Evolutionary conservation across 2,329 filamentous ascomycete species (phyloP).

Genomic region (Penicillium palitans): DNA sequence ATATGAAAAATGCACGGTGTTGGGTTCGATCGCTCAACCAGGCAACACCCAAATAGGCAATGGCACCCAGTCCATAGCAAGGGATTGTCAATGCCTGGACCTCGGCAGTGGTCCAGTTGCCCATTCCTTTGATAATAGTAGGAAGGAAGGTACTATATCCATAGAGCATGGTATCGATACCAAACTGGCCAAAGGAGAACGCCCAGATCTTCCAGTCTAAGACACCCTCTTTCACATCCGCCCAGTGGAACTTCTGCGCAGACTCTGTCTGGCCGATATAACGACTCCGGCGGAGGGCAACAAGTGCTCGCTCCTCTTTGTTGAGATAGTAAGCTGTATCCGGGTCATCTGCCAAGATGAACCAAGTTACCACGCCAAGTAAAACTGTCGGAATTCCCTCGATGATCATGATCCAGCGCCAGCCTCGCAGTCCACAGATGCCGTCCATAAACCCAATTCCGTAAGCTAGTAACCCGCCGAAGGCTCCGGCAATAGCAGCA

Average conservation of each 20-base stretch:
- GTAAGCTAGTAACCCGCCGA: slow-evolving; percentile 71
- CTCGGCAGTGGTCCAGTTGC: slow-evolving; percentile 62
- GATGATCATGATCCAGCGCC: slow-evolving; percentile 68
- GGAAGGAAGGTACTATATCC: slow-evolving; percentile 77
- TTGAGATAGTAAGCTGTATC: slow-evolving; percentile 64
- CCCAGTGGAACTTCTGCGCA: slow-evolving; percentile 57
- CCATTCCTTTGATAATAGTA: slow-evolving; percentile 72
- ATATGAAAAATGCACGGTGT: slow-evolving; percentile 63
- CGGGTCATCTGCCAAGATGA: slow-evolving; percentile 65
- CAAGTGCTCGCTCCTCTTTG: slow-evolving; percentile 60
- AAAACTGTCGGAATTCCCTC: slow-evolving; percentile 60
- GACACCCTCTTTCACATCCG: slow-evolving; percentile 66
- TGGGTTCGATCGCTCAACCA: slow-evolving; percentile 68
- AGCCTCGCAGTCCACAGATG: slow-evolving; percentile 62
- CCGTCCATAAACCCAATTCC: slow-evolving; percentile 74
- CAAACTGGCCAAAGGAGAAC: slow-evolving; percentile 70
- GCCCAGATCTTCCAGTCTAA: slow-evolving; percentile 75
- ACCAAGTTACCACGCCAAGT: slow-evolving; percentile 57
- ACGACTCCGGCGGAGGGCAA: slow-evolving; percentile 51
- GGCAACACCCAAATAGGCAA: slow-evolving; percentile 66
- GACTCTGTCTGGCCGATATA: slow-evolving; percentile 53
- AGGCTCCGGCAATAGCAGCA: slow-evolving; percentile 69
- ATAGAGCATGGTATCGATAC: slow-evolving; percentile 74
- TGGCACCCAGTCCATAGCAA: slow-evolving; percentile 71
- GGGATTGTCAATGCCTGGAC: slow-evolving; percentile 77